A percentile compares a stretch with the other conserved stretches of the same genome.
These are phyloP conservation scores for Chaetomiaceae sp. DNA, from an alignment of 2,329 filamentous ascomycete genomes.

Conservation along the genomic window DNA sequence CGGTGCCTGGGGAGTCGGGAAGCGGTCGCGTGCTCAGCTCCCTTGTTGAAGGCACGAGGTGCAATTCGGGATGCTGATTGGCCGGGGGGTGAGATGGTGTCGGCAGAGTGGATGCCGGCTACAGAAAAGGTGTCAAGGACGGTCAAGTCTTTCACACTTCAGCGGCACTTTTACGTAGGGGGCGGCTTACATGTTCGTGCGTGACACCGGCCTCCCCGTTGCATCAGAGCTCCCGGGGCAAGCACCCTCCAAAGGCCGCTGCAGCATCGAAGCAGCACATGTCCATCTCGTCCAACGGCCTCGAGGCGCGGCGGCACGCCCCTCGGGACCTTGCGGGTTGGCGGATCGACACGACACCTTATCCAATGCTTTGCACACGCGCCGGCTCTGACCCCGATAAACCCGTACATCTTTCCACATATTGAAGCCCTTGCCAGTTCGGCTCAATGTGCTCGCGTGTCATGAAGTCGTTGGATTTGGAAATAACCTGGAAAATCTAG, in stretches of 20 bases:
- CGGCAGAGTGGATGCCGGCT: neutral
- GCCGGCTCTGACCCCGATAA: neutral
- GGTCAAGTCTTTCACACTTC: neutral
- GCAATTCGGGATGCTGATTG: constrained; percentile 20
- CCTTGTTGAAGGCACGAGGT: constrained; percentile 24
- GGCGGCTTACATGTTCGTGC: neutral
- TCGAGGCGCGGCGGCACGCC: constrained; percentile 9
- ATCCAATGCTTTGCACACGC: constrained; percentile 14
- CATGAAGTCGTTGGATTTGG: neutral
- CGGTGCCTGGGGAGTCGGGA: constrained; percentile 9
- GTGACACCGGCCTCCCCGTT: neutral
- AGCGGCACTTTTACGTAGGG: neutral
- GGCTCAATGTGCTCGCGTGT: neutral
- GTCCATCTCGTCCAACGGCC: constrained; percentile 8
- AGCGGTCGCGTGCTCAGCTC: constrained; percentile 27
- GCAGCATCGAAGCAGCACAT: neutral
- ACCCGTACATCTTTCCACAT: neutral
- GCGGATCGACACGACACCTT: constrained; percentile 6
- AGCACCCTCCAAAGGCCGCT: neutral
- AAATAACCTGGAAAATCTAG: constrained; percentile 1
- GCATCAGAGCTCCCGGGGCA: neutral
- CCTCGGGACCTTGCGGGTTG: constrained; percentile 5
- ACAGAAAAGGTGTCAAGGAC: neutral
- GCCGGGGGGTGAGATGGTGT: neutral
- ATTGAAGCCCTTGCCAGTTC: neutral